Conservation (phyloP, 2,329 filamentous ascomycete species). For the Apiospora arundinis region DNA sequence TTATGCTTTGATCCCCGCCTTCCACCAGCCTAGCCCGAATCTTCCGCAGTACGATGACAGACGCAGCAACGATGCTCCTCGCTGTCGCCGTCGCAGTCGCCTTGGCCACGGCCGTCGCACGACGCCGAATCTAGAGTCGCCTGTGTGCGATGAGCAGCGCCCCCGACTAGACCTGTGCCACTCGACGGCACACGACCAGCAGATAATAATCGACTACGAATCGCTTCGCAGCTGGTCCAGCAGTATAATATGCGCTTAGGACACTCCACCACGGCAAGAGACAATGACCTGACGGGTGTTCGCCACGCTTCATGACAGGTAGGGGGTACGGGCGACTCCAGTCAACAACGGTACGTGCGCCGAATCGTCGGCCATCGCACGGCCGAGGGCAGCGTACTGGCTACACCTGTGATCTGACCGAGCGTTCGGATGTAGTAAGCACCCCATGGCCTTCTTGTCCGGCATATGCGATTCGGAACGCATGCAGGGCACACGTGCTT, state of each 20-base stretch:
- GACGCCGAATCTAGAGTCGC: background rate
- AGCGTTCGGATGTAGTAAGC: background rate
- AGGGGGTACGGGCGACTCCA: background rate
- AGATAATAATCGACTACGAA: background rate
- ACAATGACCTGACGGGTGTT: background rate
- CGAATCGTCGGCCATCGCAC: background rate
- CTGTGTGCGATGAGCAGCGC: background rate
- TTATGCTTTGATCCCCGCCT: background rate
- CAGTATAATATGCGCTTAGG: background rate
- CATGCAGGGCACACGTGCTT: background rate
- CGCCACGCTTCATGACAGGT: background rate
- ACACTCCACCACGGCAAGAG: background rate
- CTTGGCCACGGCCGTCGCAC: background rate
- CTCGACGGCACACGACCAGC: background rate
- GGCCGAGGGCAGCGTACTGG: background rate
- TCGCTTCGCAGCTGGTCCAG: background rate
- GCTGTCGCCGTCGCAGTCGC: background rate
- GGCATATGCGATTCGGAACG: conserved; percentile 6
- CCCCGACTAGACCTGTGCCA: background rate
- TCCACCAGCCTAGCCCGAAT: background rate
- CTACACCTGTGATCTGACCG: background rate
- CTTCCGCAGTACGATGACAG: background rate
- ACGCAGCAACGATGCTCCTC: conserved; percentile 2
- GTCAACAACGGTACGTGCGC: background rate
- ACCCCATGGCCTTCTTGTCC: background rate